A percentile compares a stretch with the other conserved stretches of the same genome.
phyloP scores from a whole-genome alignment of 73 alveolate genomes.

The Paramecium caudatum region DNA sequence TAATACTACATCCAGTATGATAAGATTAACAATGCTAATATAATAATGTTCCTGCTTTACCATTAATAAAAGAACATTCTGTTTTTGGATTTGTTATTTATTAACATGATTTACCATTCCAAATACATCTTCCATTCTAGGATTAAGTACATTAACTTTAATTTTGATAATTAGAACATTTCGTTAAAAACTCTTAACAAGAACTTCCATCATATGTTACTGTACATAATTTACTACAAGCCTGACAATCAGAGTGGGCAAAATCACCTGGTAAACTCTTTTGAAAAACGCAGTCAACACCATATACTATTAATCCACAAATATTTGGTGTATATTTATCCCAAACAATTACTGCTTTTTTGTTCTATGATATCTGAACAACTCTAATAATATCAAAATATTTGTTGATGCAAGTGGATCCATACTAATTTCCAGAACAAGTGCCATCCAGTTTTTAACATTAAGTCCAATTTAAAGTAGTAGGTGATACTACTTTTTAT shows the following conservation, averaged over 20 bases:
- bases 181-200: neutral
- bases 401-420: neutral
- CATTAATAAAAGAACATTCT: neutral
- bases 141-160: neutral
- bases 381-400: too few relatives aligned
- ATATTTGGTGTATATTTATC: too few relatives aligned
- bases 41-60: neutral
- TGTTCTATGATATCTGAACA: too few relatives aligned
- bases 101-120: neutral
- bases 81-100: neutral
- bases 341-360: too few relatives aligned
- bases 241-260: neutral
- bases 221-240: neutral
- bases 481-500: neutral
- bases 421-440: neutral
- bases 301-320: too few relatives aligned
- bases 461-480: neutral
- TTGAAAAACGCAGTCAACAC: too few relatives aligned
- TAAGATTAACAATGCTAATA: conserved; percentile 2
- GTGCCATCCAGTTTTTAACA: neutral
- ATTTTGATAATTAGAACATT: too few relatives aligned
- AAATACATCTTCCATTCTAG: neutral
- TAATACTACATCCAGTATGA: neutral
- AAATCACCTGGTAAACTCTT: too few relatives aligned
- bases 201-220: neutral